Evolutionary conservation across 2,329 filamentous ascomycete species (phyloP), one percentile per base, ranked within the genome.

Genomic region (Chaetomiaceae sp.): DNA sequence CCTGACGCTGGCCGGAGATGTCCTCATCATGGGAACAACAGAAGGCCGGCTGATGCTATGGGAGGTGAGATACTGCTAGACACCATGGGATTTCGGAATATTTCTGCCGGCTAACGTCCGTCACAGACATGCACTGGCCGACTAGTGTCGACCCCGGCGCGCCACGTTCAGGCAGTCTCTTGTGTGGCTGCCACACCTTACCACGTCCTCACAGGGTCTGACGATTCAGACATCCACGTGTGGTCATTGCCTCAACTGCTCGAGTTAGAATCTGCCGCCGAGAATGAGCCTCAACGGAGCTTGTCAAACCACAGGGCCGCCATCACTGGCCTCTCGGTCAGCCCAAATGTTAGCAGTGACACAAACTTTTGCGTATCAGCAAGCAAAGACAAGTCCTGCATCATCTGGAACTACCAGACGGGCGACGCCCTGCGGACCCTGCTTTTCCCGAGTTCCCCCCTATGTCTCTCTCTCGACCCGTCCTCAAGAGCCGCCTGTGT

Each of bases 391-490:
- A 91, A 89, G 70, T 94, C 89, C 7, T 89, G 89, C 62, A 85
- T 96, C 63, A 77, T 95, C 55, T 99, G 94, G 94, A 91, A 97
- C 71, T 95, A 95, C 67, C 82, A 85, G 57, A 88, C 83, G 0
- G 89, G 89, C 34, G 80, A 82, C 55, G 76, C 86, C 10, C 73
- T 97, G 53, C 83, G 91, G 38, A 97, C 90, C 4, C 83, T 95
- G 59, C 77, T 97, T 36, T 82, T 97, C 52, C 82, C 88, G 2
- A 76, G 79, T n/a, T 74, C 79, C 16, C 89, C 91, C 14, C 75
- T 86, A 27, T 90, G 86, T 62, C 68, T 92, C 30, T 75, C 81
- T 8, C 74, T 97, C 4, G 94, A 97, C 68, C 87, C 91, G 0
- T 89, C 85, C 55, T 86, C 92, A 58, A 81, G 92, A 48, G 90